These are phyloP conservation scores for Arabidopsis hybrid DNA, from an alignment of 441 rosid genomes.

Conservation along the genomic window DNA sequence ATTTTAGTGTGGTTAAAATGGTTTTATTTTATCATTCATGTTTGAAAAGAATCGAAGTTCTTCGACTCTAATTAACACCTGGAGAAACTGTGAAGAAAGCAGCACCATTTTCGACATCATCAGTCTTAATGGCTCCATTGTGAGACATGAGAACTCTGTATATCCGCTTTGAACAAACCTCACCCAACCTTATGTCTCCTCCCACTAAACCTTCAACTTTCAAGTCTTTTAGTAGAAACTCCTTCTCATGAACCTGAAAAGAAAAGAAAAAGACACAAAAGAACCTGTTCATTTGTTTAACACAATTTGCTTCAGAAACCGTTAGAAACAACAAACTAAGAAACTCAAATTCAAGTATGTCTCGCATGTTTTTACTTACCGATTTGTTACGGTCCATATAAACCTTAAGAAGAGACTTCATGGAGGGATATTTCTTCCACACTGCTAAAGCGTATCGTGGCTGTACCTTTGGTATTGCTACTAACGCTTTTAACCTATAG, in stretches of 20 bases:
- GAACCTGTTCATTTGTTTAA: too few relatives aligned
- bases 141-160: slow-evolving; percentile 89
- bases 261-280: too few relatives aligned
- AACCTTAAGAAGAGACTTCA: slow-evolving; percentile 87
- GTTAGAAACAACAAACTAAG: not conserved
- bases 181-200: slow-evolving; percentile 79
- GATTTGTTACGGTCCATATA: slow-evolving; percentile 88
- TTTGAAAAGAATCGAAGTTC: too few relatives aligned
- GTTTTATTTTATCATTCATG: too few relatives aligned
- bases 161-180: slow-evolving; percentile 87
- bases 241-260: slow-evolving; percentile 72
- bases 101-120: slow-evolving; percentile 90
- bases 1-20: too few relatives aligned
- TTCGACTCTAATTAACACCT: too few relatives aligned
- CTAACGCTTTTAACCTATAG: slow-evolving; percentile 87
- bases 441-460: slow-evolving; percentile 90
- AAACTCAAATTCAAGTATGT: not conserved
- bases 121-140: slow-evolving; percentile 73
- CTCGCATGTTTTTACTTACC: slow-evolving; percentile 51
- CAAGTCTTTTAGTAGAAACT: slow-evolving; percentile 83
- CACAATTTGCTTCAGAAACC: not conserved
- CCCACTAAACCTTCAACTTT: slow-evolving; percentile 70
- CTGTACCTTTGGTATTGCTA: slow-evolving; percentile 95
- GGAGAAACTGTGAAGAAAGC: slow-evolving; percentile 58
- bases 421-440: slow-evolving; percentile 90